These are phyloP conservation scores for Cinnamomum micranthum DNA, from an alignment of 164 flowering plant genomes.

Conservation along the genomic window DNA sequence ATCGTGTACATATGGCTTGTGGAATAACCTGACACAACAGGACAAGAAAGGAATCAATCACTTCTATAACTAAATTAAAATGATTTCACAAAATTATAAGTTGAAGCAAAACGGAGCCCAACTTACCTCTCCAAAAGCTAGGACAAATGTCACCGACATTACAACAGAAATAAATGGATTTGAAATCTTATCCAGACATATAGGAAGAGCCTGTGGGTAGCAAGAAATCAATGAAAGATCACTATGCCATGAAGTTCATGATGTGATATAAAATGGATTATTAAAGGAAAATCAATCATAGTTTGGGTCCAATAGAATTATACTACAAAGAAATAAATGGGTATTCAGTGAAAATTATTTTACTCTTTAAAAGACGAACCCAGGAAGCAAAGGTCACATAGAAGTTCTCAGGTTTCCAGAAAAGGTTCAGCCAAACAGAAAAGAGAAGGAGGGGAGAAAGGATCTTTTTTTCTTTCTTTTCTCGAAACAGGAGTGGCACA, in stretches of 20 bases:
- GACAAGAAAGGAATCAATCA: background rate
- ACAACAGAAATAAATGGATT: slow-evolving; percentile 83
- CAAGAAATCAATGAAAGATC: background rate
- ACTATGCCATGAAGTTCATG: background rate
- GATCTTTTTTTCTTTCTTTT: no score
- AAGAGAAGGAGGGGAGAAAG: no score
- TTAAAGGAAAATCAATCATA: no score
- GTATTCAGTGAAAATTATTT: no score
- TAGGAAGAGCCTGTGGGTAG: slow-evolving; percentile 87
- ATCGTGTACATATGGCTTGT: slow-evolving; percentile 90
- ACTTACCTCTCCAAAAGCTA: slow-evolving; percentile 91
- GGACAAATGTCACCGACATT: slow-evolving; percentile 93
- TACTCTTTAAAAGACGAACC: no score
- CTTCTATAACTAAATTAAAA: background rate
- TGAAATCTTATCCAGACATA: slow-evolving; percentile 82
- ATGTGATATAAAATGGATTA: no score
- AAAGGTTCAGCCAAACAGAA: no score
- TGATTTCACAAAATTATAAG: background rate
- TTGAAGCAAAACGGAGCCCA: slow-evolving; percentile 8
- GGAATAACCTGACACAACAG: slow-evolving; percentile 72
- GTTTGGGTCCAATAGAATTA: no score
- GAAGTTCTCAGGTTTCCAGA: no score
- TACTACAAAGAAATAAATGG: no score
- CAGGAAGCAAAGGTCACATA: no score
- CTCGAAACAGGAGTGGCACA: no score